These are phyloP conservation scores for Malus hybrid DNA, from an alignment of 331 rosid genomes.

Conservation along the genomic window DNA sequence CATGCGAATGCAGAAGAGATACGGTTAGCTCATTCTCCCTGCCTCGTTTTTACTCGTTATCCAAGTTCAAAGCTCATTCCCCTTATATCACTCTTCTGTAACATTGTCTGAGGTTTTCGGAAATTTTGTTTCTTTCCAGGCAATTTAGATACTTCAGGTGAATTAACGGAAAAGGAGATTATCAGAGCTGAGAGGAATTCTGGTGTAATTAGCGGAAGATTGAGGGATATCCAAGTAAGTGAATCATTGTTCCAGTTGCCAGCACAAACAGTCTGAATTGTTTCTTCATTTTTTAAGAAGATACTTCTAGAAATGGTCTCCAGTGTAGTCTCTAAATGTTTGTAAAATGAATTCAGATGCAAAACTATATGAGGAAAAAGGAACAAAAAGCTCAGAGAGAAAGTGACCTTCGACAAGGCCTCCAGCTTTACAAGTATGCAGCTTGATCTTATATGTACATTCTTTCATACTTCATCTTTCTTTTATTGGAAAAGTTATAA, in stretches of 20 bases:
- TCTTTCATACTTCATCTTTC: not conserved
- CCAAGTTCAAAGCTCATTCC: not conserved
- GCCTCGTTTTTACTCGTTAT: constrained; percentile 2
- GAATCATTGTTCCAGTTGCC: not conserved
- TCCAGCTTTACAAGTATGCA: constrained; percentile 72
- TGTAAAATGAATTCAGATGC: constrained; percentile 59
- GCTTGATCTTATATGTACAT: not conserved
- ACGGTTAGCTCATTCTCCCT: constrained; percentile 45
- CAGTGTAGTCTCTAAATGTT: constrained; percentile 9
- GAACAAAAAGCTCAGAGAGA: constrained; percentile 66
- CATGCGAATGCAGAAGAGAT: constrained; percentile 84
- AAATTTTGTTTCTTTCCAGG: constrained; percentile 40
- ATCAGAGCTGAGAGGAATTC: constrained; percentile 97
- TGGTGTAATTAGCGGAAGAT: constrained; percentile 74
- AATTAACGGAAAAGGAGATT: constrained; percentile 77
- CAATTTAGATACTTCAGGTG: constrained; percentile 46
- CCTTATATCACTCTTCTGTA: not conserved
- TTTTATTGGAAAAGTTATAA: too few relatives aligned
- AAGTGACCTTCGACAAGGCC: constrained; percentile 71
- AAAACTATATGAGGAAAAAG: constrained; percentile 64
- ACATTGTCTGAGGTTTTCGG: constrained; percentile 9
- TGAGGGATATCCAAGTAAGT: constrained; percentile 98
- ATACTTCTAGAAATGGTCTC: not conserved
- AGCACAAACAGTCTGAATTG: constrained; percentile 10
- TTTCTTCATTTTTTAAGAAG: not conserved